Base-by-base conservation (phyloP, 1,139 yeast genomes). In the Trichomonascaceae sp. region DNA sequence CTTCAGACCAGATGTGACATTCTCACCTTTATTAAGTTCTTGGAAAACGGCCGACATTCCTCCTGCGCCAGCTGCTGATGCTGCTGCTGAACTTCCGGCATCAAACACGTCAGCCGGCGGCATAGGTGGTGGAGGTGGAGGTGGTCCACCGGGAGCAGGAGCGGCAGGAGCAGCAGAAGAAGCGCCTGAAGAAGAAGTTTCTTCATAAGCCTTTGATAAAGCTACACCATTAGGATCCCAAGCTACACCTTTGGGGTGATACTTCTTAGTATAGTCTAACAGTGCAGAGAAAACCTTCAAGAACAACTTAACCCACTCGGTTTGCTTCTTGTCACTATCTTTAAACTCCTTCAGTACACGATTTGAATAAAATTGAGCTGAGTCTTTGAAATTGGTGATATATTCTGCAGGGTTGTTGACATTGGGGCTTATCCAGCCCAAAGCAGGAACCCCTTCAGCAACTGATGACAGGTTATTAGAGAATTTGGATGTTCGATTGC, bases 331-430 rank as follows among this genome's bases (percentile, higher is more conserved):
- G 61, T 85, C 91, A 55, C 80, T 74, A 12, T 84, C 95, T 68
- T 81, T 88, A 73, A 74, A 83, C 58, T 89, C 96, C 70, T 90
- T 91, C 69, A 90, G 72, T 45, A 91, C 85, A 63, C 96, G 80
- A 72, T 95, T 91, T 32, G 96, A 82, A 89, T 96, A 95, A 72
- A 91, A 95, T 67, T 86, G 93, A 43, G 96, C 89, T 45, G 95
- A 82, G 64, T 95, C 99, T 67, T 85, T 87, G 72, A 84, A 87
- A 61, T 91, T 97, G 2, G 86, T 81, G 58, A 95, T 80, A 61
- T 78, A 81, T 0, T 89, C 81, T 17, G 84, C 82, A 0, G 89
- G 87, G 4, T 91, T 83, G 2, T 78, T 81, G 15, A 82, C 79
- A 20, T 87, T 82, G 18, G 36, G 30, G n/a, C 47, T 27, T 58